Evolutionary conservation across 1,139 yeast species (phyloP), one percentile per base, ranked within the genome.

Genomic region (Blastobotrys elegans): DNA sequence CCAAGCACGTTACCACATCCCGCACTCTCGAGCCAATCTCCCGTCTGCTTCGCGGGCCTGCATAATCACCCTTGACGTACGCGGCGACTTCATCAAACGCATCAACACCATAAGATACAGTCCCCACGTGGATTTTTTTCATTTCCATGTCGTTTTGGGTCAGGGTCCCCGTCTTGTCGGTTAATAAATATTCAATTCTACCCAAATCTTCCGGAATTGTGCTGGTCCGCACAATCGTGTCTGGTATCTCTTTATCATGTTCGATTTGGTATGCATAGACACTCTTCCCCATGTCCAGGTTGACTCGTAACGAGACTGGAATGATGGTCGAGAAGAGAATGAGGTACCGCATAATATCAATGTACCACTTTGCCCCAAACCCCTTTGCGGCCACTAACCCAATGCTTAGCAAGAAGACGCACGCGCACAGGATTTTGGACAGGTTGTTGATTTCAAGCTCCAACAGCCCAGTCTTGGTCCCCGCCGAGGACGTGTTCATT

Each of bases 161-260:
- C 56, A 94, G 74, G 0, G 99, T 94, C 21, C 99, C 99, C 0
- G 99, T 94, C 64, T 94, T 94, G 65, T 94, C 99, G 54, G 92
- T 84, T 40, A 94, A 72, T 48, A 94, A 70, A 64, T 92, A 94
- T 64, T 94, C 98, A 46, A 94, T 85, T 58, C 99, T 75, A 14
- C 99, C 99, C 55, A 94, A 72, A 67, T 94, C 99, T 67, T 94
- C 99, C 1, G 98, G 98, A 41, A 94, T 94, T 0, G 98, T 94
- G 46, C 97, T 88, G 0, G 98, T 92, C 62, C 99, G 79, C 4
- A 94, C 99, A 51, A 94, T 80, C 0, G 98, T 90, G 11, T 82
- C 88, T 1, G 87, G 83, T 18, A 94, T 92, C 6, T 80, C 76
- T 21, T 65, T 57, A 65, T 94, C 99, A 51, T 84, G 89, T 63